Conservation (phyloP, 2,329 filamentous ascomycete species). For the Monascus ruber region DNA sequence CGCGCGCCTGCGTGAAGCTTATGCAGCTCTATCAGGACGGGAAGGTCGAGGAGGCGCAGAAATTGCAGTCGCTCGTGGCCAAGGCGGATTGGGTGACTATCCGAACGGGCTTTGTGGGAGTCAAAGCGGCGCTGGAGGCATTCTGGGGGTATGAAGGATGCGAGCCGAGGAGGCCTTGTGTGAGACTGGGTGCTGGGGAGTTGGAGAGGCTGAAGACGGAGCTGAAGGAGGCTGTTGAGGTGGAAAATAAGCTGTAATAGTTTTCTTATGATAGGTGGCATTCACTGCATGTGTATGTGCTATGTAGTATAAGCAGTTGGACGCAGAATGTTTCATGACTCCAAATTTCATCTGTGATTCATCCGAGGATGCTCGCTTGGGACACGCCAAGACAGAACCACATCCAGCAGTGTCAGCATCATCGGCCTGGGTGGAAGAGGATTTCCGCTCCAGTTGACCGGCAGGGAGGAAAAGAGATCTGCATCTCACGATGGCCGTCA, state of each 20-base stretch:
- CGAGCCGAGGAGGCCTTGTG: constrained; percentile 57
- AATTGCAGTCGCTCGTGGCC: constrained; percentile 64
- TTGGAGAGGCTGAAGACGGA: constrained; percentile 23
- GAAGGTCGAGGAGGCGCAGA: constrained; percentile 62
- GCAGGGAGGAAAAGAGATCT: no score
- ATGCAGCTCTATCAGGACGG: constrained; percentile 66
- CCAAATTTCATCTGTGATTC: no score
- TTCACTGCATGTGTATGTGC: no score
- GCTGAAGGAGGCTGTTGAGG: constrained; percentile 18
- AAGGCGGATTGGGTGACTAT: constrained; percentile 75
- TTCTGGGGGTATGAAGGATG: constrained; percentile 69
- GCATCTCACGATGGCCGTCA: no score
- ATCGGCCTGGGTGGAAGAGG: no score
- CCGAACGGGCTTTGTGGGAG: constrained; percentile 73
- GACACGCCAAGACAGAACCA: no score
- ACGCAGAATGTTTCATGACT: no score
- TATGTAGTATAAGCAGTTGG: no score
- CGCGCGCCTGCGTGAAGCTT: constrained; percentile 66
- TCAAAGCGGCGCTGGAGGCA: constrained; percentile 68
- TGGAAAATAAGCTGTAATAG: background rate
- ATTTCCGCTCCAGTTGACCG: no score
- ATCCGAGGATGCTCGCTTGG: no score
- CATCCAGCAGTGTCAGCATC: no score
- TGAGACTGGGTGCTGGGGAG: constrained; percentile 31
- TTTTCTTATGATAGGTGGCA: no score